Evolutionary conservation across 805 yeast species (phyloP).

Genomic region (Suhomyces sp.): DNA sequence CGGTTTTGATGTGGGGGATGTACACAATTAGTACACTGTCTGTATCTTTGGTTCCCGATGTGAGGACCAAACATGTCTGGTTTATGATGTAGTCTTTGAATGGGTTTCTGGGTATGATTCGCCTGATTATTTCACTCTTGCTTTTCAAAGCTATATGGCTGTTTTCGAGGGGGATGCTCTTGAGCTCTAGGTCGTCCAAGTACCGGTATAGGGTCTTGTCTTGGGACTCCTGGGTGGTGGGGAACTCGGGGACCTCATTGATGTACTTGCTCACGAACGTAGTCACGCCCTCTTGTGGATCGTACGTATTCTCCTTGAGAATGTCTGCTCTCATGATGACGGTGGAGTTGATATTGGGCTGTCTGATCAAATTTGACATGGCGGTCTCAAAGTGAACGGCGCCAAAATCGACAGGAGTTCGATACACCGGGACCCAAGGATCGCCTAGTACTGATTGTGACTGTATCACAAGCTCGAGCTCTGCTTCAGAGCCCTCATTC

Average conservation of each 20-base stretch:
- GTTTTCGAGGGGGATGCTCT: slow-evolving; percentile 25
- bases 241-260: slow-evolving; percentile 31
- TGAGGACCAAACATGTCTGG: slow-evolving; percentile 71
- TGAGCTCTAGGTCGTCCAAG: slow-evolving; percentile 30
- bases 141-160: slow-evolving; percentile 25
- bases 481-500: background rate
- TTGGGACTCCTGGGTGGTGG: slow-evolving; percentile 18
- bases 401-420: slow-evolving; percentile 46
- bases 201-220: slow-evolving; percentile 28
- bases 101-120: slow-evolving; percentile 91
- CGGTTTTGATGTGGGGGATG: slow-evolving; percentile 64
- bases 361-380: slow-evolving; percentile 72
- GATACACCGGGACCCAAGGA: slow-evolving; percentile 62
- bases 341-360: slow-evolving; percentile 90
- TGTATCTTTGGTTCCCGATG: slow-evolving; percentile 13
- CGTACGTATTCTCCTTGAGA: slow-evolving; percentile 48
- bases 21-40: slow-evolving; percentile 60
- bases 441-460: slow-evolving; percentile 50
- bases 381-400: slow-evolving; percentile 65
- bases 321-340: slow-evolving; percentile 88
- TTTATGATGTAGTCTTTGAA: slow-evolving; percentile 77
- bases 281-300: slow-evolving; percentile 28
- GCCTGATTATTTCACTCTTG: slow-evolving; percentile 60
- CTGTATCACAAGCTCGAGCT: background rate
- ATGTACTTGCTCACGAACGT: slow-evolving; percentile 25